phyloP scores from a whole-genome alignment of 768 basidiomycete genomes.

The Lactarius akahatsu region DNA sequence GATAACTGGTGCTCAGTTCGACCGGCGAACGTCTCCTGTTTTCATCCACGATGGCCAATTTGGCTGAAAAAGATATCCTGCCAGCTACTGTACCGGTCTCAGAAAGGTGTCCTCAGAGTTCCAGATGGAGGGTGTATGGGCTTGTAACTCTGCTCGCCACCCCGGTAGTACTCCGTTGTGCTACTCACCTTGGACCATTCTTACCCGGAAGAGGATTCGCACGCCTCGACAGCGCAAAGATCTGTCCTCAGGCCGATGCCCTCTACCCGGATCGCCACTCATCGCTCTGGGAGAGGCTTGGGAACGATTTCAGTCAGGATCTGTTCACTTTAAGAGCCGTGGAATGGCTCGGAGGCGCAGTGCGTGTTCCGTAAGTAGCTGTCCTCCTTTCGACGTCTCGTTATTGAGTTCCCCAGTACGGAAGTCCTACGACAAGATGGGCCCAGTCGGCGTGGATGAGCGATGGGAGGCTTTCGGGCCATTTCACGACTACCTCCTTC shows the following conservation, averaged over 20 bases:
- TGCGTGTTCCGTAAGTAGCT: slow-evolving; percentile 39
- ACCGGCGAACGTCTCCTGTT: too few species aligned
- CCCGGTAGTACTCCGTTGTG: background rate
- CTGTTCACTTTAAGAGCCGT: slow-evolving; percentile 39
- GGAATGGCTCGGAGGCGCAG: slow-evolving; percentile 42
- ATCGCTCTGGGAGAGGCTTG: slow-evolving; percentile 35
- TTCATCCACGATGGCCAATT: background rate
- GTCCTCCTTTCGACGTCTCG: background rate
- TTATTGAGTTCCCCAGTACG: slow-evolving; percentile 39
- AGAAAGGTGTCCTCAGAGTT: background rate
- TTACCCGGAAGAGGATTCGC: background rate
- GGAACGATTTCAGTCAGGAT: slow-evolving; percentile 34
- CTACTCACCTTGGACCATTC: background rate
- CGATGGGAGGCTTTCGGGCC: slow-evolving; percentile 44
- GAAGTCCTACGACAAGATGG: slow-evolving; percentile 52
- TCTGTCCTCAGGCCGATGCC: slow-evolving; percentile 34
- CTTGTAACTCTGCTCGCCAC: background rate
- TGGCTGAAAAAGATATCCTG: background rate
- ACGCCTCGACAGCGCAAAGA: background rate
- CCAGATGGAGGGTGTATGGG: background rate
- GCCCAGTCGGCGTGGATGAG: slow-evolving; percentile 47
- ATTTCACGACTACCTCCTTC: slow-evolving; percentile 43
- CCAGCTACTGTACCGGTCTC: background rate
- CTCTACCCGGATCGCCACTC: slow-evolving; percentile 36
- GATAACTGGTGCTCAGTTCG: too few species aligned